Conservation (phyloP, 129 eudicot genomes). For the Saposhnikovia divaricata region DNA sequence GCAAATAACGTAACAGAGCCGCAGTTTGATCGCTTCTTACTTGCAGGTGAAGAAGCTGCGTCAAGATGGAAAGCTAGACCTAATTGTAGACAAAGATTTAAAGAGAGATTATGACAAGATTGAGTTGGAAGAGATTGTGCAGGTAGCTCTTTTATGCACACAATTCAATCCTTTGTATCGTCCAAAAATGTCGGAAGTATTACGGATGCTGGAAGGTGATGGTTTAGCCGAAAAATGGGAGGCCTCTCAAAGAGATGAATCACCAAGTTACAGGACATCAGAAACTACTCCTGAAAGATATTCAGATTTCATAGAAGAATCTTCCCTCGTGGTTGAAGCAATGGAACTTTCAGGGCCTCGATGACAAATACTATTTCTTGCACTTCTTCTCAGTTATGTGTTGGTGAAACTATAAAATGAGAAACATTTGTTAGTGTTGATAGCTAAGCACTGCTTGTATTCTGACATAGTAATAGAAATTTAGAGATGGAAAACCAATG, state of each 20-base stretch:
- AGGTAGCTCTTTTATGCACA: constrained; percentile 82
- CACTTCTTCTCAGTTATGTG: not conserved
- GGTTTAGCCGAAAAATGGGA: constrained; percentile 93
- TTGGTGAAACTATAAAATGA: not conserved
- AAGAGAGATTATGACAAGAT: constrained; percentile 48
- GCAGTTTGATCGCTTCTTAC: not conserved
- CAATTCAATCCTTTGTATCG: constrained; percentile 69
- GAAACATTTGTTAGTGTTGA: constrained; percentile 9
- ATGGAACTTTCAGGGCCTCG: constrained; percentile 99
- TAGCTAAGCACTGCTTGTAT: constrained; percentile 2
- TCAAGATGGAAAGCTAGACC: constrained; percentile 68
- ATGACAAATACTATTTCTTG: constrained; percentile 18
- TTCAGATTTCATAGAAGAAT: constrained; percentile 74
- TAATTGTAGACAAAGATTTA: constrained; percentile 64
- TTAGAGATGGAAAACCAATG: not conserved
- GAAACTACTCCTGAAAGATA: constrained; percentile 49
- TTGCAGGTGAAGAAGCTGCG: constrained; percentile 70
- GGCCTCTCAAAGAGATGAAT: constrained; percentile 44
- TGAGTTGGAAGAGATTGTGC: constrained; percentile 78
- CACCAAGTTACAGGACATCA: constrained; percentile 43
- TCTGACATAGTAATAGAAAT: not conserved
- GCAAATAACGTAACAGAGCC: not conserved
- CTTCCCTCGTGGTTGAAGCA: constrained; percentile 74
- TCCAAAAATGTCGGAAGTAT: constrained; percentile 88
- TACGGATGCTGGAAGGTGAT: constrained; percentile 90